A percentile compares a stretch with the other conserved stretches of the same genome.
Conservation (phyloP, 345 rosid species). For the Melastoma malabathricum region DNA sequence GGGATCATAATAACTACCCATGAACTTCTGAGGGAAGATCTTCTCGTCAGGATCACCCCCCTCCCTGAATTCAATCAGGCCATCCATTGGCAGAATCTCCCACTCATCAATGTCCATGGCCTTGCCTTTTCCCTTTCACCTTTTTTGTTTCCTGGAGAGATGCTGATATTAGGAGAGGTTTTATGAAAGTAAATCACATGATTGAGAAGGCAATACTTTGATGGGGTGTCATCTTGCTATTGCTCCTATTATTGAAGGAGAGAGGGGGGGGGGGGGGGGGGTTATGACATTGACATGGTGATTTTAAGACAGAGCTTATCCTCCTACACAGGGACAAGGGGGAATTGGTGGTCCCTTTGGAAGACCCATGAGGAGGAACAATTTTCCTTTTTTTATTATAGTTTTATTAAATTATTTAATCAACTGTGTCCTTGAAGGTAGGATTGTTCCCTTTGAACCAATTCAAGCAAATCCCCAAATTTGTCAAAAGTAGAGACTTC, state of each 20-base stretch:
- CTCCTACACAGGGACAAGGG: constrained; percentile 12
- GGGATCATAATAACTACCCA: constrained; percentile 15
- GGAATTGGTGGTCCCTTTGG: constrained; percentile 15
- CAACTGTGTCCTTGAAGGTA: no score
- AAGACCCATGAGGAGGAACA: constrained; percentile 12
- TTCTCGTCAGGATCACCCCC: constrained; percentile 13
- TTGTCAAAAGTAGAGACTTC: no score
- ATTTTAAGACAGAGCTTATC: constrained; percentile 20
- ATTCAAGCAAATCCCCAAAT: no score
- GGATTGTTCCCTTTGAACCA: no score
- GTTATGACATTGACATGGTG: neutral
- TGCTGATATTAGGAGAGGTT: no score
- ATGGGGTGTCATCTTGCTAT: constrained; percentile 23
- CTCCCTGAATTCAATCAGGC: constrained; percentile 28
- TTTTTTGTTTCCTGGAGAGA: no score
- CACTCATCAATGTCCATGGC: constrained; percentile 83
- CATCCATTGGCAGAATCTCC: constrained; percentile 57
- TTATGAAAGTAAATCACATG: no score
- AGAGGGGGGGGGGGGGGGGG: neutral
- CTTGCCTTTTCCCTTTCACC: constrained; percentile 1
- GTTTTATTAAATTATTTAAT: no score
- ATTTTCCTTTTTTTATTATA: no score
- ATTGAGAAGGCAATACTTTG: no score
- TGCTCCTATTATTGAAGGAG: neutral
- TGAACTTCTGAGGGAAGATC: constrained; percentile 7